phyloP scores from a whole-genome alignment of 192 early-diverging fungal genomes.

The Podila horticola region DNA sequence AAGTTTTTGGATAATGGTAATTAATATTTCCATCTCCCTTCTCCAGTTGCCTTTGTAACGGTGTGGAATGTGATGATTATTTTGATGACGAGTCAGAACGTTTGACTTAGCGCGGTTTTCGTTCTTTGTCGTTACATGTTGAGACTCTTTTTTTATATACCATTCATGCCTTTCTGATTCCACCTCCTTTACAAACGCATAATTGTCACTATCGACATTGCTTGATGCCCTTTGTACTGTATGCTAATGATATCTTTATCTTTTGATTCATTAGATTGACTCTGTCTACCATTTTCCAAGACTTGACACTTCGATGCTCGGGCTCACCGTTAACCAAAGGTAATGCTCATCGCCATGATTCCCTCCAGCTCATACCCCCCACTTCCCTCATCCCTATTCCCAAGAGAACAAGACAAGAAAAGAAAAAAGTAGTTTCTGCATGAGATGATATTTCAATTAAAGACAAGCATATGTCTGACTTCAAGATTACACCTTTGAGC shows the following conservation, averaged over 20 bases:
- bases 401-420: not conserved
- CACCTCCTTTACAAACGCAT: slow-evolving; percentile 12
- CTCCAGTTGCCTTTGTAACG: not conserved
- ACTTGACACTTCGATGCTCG: too few relatives aligned
- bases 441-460: slow-evolving; percentile 62
- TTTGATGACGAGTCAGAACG: slow-evolving; percentile 87
- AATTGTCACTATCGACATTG: not conserved
- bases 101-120: slow-evolving; percentile 49
- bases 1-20: slow-evolving; percentile 14
- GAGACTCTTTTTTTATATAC: slow-evolving; percentile 73
- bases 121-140: slow-evolving; percentile 72
- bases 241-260: not conserved
- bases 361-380: too few relatives aligned
- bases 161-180: slow-evolving; percentile 79
- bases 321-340: too few relatives aligned
- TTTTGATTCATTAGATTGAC: too few relatives aligned
- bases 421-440: slow-evolving; percentile 33
- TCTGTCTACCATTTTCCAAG: too few relatives aligned
- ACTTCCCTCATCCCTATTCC: too few relatives aligned
- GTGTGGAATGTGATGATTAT: slow-evolving; percentile 66
- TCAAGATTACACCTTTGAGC: slow-evolving; percentile 52
- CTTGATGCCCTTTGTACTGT: not conserved
- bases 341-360: too few relatives aligned
- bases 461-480: slow-evolving; percentile 74
- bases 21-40: not conserved